phyloP scores from a whole-genome alignment of 441 rosid species.

The Omphalea diandra region DNA sequence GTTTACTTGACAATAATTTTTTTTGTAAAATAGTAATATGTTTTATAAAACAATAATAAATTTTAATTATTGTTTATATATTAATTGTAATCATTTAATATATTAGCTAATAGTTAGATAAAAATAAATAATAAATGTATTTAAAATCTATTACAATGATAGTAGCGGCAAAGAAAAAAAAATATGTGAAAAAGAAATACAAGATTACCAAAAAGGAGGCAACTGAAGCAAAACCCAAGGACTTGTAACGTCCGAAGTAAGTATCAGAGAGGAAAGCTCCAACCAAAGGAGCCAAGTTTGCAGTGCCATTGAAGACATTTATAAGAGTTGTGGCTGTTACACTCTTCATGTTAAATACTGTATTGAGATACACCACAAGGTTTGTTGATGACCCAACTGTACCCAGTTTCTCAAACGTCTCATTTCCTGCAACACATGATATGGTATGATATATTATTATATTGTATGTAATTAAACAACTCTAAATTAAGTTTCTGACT shows the following conservation, averaged over 20 bases:
- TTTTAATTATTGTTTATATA: too few relatives aligned
- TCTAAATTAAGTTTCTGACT: not conserved
- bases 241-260: constrained; percentile 41
- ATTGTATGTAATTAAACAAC: too few relatives aligned
- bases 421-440: constrained; percentile 42
- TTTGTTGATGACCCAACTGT: constrained; percentile 32
- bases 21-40: too few relatives aligned
- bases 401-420: constrained; percentile 44
- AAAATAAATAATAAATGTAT: too few relatives aligned
- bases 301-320: constrained; percentile 40
- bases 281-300: constrained; percentile 30
- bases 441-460: too few relatives aligned
- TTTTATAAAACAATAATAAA: too few relatives aligned
- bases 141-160: too few relatives aligned
- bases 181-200: not conserved
- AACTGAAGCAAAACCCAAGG: constrained; percentile 28
- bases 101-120: too few relatives aligned
- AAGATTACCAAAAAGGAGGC: constrained; percentile 38
- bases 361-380: constrained; percentile 36
- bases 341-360: constrained; percentile 37
- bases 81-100: too few relatives aligned
- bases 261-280: constrained; percentile 41
- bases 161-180: too few relatives aligned
- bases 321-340: constrained; percentile 35
- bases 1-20: too few relatives aligned